A percentile compares a stretch with the other conserved stretches of the same genome.
Evolutionary conservation across 345 rosid species (phyloP).

Genomic region (Moricandia moricandioides): DNA sequence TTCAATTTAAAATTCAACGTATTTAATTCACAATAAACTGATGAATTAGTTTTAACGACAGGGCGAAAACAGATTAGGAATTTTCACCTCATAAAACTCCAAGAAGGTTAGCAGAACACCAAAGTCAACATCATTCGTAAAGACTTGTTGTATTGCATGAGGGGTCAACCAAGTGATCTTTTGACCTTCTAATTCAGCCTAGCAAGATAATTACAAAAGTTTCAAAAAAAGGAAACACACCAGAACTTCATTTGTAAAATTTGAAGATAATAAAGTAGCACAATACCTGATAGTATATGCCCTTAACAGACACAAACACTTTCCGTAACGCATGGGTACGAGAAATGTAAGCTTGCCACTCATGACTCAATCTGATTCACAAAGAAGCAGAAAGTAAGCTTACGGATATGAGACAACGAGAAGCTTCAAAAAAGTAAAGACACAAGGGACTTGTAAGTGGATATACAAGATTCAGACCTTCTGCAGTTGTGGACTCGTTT

Average conservation of each 20-base stretch:
- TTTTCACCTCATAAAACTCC: constrained; percentile 87
- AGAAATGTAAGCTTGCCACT: constrained; percentile 91
- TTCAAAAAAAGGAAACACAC: background rate
- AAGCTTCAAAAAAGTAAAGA: background rate
- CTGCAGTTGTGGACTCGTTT: constrained; percentile 79
- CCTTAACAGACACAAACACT: constrained; percentile 89
- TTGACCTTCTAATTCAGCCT: constrained; percentile 98
- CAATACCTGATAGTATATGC: constrained; percentile 89
- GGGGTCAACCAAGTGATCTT: constrained; percentile 95
- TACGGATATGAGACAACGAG: background rate
- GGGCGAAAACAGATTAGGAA: background rate
- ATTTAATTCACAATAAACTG: background rate
- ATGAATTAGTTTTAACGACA: background rate
- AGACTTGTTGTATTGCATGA: constrained; percentile 87
- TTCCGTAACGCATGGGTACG: constrained; percentile 79
- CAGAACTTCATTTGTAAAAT: background rate
- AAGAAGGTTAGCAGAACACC: constrained; percentile 76
- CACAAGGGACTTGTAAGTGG: background rate
- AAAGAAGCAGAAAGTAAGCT: background rate
- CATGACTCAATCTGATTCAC: constrained; percentile 76
- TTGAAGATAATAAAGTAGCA: background rate
- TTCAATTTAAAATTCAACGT: background rate
- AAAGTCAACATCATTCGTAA: constrained; percentile 87
- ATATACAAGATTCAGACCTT: constrained; percentile 45
- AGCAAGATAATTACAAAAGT: constrained; percentile 23